phyloP scores from a whole-genome alignment of 1,284 basidiomycete genomes.

The Neonothopanus nambi region DNA sequence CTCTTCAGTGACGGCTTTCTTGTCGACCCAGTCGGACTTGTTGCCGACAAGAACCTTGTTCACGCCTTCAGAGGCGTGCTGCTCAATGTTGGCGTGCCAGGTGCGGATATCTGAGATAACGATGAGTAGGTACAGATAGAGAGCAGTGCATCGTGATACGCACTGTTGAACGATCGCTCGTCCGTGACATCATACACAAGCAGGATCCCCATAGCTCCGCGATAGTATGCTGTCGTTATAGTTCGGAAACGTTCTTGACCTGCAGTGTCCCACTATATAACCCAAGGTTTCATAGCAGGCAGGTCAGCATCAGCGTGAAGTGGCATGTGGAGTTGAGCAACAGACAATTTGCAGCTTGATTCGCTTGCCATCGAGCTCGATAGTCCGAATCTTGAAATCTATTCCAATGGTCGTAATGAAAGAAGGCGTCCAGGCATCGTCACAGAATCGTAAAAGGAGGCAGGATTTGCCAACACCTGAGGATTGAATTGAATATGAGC shows the following conservation, averaged over 20 bases:
- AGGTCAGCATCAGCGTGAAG: not conserved
- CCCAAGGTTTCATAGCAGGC: slow-evolving; percentile 6
- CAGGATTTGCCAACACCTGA: slow-evolving; percentile 98
- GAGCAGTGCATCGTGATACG: slow-evolving; percentile 31
- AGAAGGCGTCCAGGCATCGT: slow-evolving; percentile 99
- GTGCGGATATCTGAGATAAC: slow-evolving; percentile 85
- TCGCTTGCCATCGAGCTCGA: slow-evolving; percentile 93
- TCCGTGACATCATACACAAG: slow-evolving; percentile 99
- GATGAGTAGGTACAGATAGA: not conserved
- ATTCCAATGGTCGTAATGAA: slow-evolving; percentile 99
- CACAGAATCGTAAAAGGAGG: slow-evolving; percentile 97
- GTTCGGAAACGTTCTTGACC: slow-evolving; percentile 99
- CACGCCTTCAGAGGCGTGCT: slow-evolving; percentile 97
- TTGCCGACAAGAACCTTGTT: slow-evolving; percentile 99
- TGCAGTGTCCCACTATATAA: slow-evolving; percentile 91
- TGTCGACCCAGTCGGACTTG: slow-evolving; percentile 99
- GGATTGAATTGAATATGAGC: slow-evolving; percentile 7
- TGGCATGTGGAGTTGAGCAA: slow-evolving; percentile 18
- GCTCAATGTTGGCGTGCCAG: slow-evolving; percentile 98
- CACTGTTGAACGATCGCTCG: slow-evolving; percentile 96
- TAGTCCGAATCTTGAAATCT: slow-evolving; percentile 96
- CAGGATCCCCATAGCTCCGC: slow-evolving; percentile 99
- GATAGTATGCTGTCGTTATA: slow-evolving; percentile 99
- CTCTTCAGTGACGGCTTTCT: slow-evolving; percentile 88
- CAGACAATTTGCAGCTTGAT: slow-evolving; percentile 96